These are phyloP conservation scores for Russula earlei DNA, from an alignment of 768 basidiomycete genomes.

Conservation along the genomic window DNA sequence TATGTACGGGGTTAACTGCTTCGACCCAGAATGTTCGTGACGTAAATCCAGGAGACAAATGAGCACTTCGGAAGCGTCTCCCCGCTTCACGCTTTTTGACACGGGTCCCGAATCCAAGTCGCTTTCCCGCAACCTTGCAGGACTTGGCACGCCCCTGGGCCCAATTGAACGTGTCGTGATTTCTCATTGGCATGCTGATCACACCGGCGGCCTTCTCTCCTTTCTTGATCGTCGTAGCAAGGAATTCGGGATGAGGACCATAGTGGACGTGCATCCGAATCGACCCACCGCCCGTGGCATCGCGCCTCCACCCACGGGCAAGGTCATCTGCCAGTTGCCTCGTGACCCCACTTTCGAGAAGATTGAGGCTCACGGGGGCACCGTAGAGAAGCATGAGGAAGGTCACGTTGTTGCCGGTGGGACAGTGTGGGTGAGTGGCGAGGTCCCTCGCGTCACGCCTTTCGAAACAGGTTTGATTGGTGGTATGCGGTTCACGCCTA, in stretches of 20 bases:
- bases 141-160: constrained; percentile 46
- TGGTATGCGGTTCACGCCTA: constrained; percentile 49
- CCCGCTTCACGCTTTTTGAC: constrained; percentile 65
- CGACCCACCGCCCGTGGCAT: constrained; percentile 69
- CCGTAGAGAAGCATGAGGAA: constrained; percentile 43
- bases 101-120: constrained; percentile 72
- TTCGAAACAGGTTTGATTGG: constrained; percentile 65
- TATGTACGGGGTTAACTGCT: constrained; percentile 22
- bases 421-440: constrained; percentile 70
- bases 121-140: constrained; percentile 60
- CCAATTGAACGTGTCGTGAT: constrained; percentile 43
- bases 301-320: constrained; percentile 50
- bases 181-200: constrained; percentile 47
- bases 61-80: constrained; percentile 31
- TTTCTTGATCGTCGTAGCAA: constrained; percentile 41
- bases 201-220: constrained; percentile 60
- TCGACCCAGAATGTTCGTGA: not conserved
- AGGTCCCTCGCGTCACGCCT: constrained; percentile 60
- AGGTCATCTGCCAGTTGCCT: constrained; percentile 49
- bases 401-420: constrained; percentile 58
- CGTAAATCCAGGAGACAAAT: constrained; percentile 43
- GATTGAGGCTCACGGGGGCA: constrained; percentile 46
- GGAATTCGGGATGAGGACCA: constrained; percentile 27
- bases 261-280: constrained; percentile 70
- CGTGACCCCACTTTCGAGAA: constrained; percentile 64